Evolutionary conservation across 2,329 filamentous ascomycete species (phyloP), one percentile per base, ranked within the genome.

Genomic region (Dothideomycetidae sp.): DNA sequence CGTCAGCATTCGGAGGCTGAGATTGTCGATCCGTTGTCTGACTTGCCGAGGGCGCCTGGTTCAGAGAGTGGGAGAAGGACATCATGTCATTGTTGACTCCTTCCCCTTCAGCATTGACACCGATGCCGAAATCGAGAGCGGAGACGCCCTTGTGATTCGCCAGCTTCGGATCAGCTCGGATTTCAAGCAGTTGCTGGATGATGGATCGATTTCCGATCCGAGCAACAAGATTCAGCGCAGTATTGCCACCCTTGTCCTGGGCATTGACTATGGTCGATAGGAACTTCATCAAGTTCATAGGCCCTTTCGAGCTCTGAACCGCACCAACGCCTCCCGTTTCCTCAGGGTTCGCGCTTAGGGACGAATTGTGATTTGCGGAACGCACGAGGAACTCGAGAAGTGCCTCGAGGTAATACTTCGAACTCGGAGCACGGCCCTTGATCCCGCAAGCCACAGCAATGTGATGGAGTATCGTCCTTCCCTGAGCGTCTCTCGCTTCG

Each of bases 191-290:
- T 54, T 98, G 90, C n/a, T 85, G 88, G 41, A 96, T 93, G 49
- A 98, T 93, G 50, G 84, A 92, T 39, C 81, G 71, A 54, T 93
- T 96, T 14, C 85, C 84, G 47, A 94, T 93, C 43, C 90, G 72
- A 2, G 90, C 86, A 2, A 88, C 90, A 44, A 96, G 78, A 48
- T 94, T 94, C 13, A 98, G 66, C 0, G 90, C 90, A 0, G 90
- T 98, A 53, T 98, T 93, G 1, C 90, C 90, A 21, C 81, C 81
- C 50, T 86, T 85, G 57, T 98, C 90, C 50, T 88, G 81, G 0
- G 86, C 80, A 50, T 98, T 96, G 42, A 98, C 88, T 56, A 98
- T 92, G 53, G 96, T 86, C 33, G 81, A 83, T 73, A 98, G 92
- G 60, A 98, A 98, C 26, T 84, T 77, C 18, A 83, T 86, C 37